Base-by-base conservation (phyloP, 257 asterid species). In the Oldenlandia corymbosa region DNA sequence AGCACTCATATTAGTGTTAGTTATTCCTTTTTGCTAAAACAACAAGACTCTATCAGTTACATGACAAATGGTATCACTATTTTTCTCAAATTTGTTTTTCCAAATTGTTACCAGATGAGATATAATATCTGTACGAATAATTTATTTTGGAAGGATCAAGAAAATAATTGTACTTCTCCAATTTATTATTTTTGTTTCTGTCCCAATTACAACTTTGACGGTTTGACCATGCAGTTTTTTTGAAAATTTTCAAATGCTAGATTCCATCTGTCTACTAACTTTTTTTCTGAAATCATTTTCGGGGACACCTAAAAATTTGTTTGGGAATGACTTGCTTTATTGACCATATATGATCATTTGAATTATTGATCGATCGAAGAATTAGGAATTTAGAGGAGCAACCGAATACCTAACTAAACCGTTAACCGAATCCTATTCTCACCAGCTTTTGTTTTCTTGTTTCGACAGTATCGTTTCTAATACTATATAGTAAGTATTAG, bases 331-430 rank as follows among this genome's bases (percentile, higher is more conserved):
- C 43, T 55, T 30, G 46, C 63, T 58, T 58, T 58, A 58, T 58
- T 58, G 48, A 58, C 49, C 64, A 58, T n/a, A n/a, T n/a, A n/a
- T n/a, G n/a, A n/a, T 20, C 5, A 58, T 58, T 50, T 50, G 37
- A 64, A 23, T 20, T 65, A 24, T 52, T 37, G 5, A 58, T 11
- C n/a, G n/a, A n/a, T n/a, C n/a, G n/a, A n/a, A n/a, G n/a, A n/a
- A n/a, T n/a, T n/a, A n/a, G n/a, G n/a, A 58, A 34, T 50, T 50
- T n/a, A n/a, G n/a, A 64, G 46, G 60, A 50, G 13, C 16, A 36
- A 36, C 48, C 5, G 41, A 41, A 39, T 65, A 53, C 54, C 70
- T 53, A 53, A 26, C 54, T 58, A 65, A n/a, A 65, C 69, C 9
- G 69, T 65, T 27, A 14, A 53, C 43, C n/a, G n/a, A 50, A 58